Percentiles rank a stretch among this genome's conserved stretches.
phyloP scores from a whole-genome alignment of 1,284 basidiomycete genomes.

The Polyporus tsugae region DNA sequence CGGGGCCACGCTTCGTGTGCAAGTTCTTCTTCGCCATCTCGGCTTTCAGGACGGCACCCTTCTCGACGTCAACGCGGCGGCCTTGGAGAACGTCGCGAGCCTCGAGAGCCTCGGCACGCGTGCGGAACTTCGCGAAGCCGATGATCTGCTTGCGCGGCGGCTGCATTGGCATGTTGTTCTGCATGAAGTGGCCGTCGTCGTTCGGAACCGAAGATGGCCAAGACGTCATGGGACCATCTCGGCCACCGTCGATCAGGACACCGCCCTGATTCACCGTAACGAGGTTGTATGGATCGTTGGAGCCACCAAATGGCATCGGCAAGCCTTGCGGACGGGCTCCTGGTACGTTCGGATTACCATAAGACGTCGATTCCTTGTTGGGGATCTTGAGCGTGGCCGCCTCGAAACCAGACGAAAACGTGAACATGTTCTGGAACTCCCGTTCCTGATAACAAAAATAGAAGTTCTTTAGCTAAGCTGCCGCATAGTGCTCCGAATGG shows the following conservation, averaged over 20 bases:
- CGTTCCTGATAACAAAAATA: slow-evolving; percentile 73
- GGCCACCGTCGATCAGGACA: slow-evolving; percentile 73
- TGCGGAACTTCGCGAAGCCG: slow-evolving; percentile 96
- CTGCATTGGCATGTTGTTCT: slow-evolving; percentile 47
- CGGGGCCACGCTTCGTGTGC: slow-evolving; percentile 91
- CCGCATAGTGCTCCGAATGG: slow-evolving; percentile 17
- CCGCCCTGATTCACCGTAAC: slow-evolving; percentile 82
- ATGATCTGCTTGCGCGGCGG: slow-evolving; percentile 94
- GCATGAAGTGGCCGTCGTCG: slow-evolving; percentile 51
- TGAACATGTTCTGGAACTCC: slow-evolving; percentile 99
- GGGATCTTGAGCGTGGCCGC: slow-evolving; percentile 98
- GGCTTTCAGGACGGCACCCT: slow-evolving; percentile 93
- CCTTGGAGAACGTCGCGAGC: slow-evolving; percentile 94
- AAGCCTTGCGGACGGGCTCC: slow-evolving; percentile 35
- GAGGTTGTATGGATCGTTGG: slow-evolving; percentile 81
- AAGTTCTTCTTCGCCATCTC: slow-evolving; percentile 99
- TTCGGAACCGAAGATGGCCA: slow-evolving; percentile 60
- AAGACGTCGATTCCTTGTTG: slow-evolving; percentile 83
- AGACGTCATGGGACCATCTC: slow-evolving; percentile 71
- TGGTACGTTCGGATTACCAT: slow-evolving; percentile 46
- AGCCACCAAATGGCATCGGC: slow-evolving; percentile 50
- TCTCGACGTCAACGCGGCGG: slow-evolving; percentile 92
- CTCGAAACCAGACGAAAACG: slow-evolving; percentile 95
- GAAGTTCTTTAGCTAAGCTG: slow-evolving; percentile 18
- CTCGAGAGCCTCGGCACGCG: slow-evolving; percentile 86